Evolutionary conservation across 441 rosid genomes (phyloP).

Genomic region (Pelargonium fulgidum): DNA sequence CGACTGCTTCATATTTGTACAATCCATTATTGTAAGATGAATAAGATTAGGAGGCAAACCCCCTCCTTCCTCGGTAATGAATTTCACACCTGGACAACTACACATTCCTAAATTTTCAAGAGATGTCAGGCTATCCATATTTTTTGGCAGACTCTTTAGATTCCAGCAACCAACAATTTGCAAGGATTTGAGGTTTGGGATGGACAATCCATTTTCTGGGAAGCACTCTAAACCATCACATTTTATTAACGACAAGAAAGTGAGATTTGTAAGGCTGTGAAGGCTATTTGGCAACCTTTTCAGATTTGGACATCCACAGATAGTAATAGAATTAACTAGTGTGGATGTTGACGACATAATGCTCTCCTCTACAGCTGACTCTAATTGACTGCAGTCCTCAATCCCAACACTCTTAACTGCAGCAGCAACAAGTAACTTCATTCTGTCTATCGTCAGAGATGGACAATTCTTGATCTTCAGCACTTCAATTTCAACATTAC

Average conservation of each 20-base stretch:
- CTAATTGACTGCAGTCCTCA: constrained; percentile 19
- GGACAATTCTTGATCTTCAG: background rate
- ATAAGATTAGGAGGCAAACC: constrained; percentile 24
- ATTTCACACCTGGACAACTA: constrained; percentile 20
- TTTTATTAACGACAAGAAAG: background rate
- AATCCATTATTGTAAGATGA: background rate
- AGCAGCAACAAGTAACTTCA: background rate
- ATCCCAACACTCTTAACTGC: constrained; percentile 6
- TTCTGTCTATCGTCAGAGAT: background rate
- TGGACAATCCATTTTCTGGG: background rate
- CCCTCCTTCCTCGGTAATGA: constrained; percentile 20
- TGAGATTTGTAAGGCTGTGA: background rate
- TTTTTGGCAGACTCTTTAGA: background rate
- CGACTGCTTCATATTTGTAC: background rate
- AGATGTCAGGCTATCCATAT: background rate
- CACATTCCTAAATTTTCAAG: constrained; percentile 20
- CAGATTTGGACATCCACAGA: background rate
- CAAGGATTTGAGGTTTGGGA: background rate
- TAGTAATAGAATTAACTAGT: background rate
- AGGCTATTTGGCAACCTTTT: background rate
- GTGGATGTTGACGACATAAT: background rate
- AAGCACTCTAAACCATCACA: background rate
- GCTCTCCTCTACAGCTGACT: constrained; percentile 11
- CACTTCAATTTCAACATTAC: background rate
- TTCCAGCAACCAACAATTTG: background rate